A percentile compares a stretch with the other conserved stretches of the same genome.
Conservation (phyloP, 805 yeast genomes). For the Blastobotrys americana region DNA sequence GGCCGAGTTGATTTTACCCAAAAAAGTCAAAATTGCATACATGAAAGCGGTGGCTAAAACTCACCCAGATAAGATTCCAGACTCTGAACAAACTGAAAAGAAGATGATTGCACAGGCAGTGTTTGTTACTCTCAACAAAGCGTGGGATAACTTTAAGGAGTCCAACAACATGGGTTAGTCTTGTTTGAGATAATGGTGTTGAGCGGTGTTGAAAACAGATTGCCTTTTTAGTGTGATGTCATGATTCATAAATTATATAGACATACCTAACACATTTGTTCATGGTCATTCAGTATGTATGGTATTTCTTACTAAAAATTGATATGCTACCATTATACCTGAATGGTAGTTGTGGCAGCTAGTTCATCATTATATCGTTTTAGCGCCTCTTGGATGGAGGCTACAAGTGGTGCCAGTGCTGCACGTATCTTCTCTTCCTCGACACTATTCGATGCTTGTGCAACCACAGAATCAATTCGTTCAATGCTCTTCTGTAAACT, state of each 20-base stretch:
- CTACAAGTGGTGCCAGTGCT: conserved; percentile 38
- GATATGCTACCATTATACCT: neutral
- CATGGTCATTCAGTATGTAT: neutral
- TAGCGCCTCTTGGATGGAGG: conserved; percentile 42
- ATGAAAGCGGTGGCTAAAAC: conserved; percentile 73
- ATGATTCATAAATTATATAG: conserved; percentile 2
- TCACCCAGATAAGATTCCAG: conserved; percentile 76
- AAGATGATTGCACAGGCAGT: conserved; percentile 83
- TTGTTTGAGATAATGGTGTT: neutral
- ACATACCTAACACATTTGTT: neutral
- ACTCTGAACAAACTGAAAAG: conserved; percentile 53
- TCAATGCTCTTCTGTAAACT: conserved; percentile 44
- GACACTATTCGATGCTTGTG: conserved; percentile 16
- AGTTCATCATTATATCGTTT: conserved; percentile 39
- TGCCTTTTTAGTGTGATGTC: neutral
- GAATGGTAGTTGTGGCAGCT: conserved; percentile 13
- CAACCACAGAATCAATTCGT: conserved; percentile 35
- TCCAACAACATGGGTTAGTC: conserved; percentile 40
- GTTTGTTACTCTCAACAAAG: conserved; percentile 71
- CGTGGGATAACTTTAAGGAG: conserved; percentile 79
- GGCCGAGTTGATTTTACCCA: conserved; percentile 77
- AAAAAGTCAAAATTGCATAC: conserved; percentile 78
- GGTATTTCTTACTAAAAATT: too few relatives aligned
- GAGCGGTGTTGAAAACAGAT: neutral
- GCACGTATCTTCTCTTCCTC: conserved; percentile 13